Percentiles rank a stretch among this genome's conserved stretches.
Evolutionary conservation across 208 protist species (phyloP).

Genomic region (Leishmania lainsoni): DNA sequence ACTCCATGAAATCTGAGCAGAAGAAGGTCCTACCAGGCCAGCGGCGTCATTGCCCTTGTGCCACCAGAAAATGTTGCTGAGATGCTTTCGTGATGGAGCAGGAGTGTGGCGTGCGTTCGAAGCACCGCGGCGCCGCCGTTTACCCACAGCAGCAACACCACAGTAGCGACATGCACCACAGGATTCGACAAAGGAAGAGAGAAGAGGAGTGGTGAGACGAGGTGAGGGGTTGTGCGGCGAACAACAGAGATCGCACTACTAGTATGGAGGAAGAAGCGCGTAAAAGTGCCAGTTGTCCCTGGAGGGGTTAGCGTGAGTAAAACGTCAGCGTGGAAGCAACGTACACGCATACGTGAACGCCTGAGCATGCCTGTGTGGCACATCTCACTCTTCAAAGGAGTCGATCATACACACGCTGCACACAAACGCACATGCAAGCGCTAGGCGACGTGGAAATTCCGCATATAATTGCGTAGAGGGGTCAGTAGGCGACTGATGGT

Average conservation of each 20-base stretch:
- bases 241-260: not conserved
- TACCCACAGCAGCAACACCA: not conserved
- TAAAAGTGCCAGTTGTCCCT: not conserved
- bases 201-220: not conserved
- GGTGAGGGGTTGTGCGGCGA: not conserved
- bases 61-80: not conserved
- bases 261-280: not conserved
- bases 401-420: not conserved
- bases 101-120: not conserved
- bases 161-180: not conserved
- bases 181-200: not conserved
- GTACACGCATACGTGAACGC: not conserved
- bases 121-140: not conserved
- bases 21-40: not conserved
- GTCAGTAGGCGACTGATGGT: not conserved
- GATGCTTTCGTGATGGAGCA: not conserved
- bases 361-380: not conserved
- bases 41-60: not conserved
- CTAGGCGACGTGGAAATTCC: not conserved
- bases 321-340: not conserved
- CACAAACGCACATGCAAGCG: not conserved
- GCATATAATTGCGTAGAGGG: not conserved
- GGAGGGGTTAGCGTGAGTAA: not conserved
- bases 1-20: slow-evolving; percentile 34
- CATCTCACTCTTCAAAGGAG: not conserved